Evolutionary conservation across 257 asterid species (phyloP).

Genomic region (Solanum clarkiae): DNA sequence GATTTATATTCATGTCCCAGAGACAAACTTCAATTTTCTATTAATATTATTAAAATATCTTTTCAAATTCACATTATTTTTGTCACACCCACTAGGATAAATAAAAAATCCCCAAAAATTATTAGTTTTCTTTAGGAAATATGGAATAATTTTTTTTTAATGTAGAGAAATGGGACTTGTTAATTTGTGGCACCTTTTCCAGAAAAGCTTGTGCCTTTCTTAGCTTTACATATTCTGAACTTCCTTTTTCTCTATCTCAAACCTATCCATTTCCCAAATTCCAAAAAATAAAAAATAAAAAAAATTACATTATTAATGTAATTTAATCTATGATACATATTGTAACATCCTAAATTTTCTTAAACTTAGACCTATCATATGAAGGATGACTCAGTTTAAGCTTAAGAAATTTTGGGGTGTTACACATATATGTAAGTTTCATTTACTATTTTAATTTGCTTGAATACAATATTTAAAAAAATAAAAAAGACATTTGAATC

Average conservation of each 20-base stretch:
- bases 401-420: no score
- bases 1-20: no score
- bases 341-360: no score
- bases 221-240: background rate
- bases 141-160: background rate
- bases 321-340: no score
- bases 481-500: background rate
- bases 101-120: background rate
- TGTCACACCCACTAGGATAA: background rate
- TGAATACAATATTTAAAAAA: background rate
- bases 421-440: background rate
- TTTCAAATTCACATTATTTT: no score
- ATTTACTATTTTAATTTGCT: background rate
- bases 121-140: background rate
- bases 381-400: no score
- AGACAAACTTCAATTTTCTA: no score
- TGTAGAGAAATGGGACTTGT: background rate
- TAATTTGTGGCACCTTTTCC: background rate
- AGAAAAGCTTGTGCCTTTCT: background rate
- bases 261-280: background rate
- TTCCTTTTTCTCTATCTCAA: background rate
- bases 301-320: background rate
- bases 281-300: background rate
- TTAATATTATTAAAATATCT: no score
- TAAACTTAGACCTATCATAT: no score